These are phyloP conservation scores for Polygonum aviculare DNA, from an alignment of 148 eudicot genomes.

Conservation along the genomic window DNA sequence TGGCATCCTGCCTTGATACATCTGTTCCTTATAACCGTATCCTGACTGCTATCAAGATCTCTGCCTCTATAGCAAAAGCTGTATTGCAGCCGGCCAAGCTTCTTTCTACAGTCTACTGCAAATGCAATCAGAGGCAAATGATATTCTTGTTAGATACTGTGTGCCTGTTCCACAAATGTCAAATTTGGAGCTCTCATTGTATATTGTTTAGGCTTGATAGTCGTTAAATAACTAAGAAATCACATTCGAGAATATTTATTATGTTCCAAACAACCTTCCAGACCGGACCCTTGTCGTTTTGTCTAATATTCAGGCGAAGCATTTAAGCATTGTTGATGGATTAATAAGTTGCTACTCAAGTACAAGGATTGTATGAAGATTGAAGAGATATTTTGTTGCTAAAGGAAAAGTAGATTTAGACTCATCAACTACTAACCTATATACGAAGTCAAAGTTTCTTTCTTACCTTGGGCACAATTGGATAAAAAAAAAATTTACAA, in stretches of 20 bases:
- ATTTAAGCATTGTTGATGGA: background rate
- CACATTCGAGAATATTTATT: background rate
- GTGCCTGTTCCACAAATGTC: too few species aligned
- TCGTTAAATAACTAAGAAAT: background rate
- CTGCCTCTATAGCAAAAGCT: background rate
- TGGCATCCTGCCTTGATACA: background rate
- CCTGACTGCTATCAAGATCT: background rate
- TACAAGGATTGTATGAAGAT: background rate
- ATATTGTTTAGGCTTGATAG: too few species aligned
- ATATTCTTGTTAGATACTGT: too few species aligned
- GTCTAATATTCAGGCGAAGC: background rate
- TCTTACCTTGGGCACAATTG: background rate
- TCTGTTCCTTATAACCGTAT: background rate
- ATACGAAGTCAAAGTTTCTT: background rate
- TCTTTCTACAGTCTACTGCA: background rate
- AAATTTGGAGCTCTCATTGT: background rate
- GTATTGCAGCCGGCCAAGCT: background rate
- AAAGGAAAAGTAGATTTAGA: background rate
- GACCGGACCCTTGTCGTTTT: too few species aligned
- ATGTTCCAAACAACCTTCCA: background rate
- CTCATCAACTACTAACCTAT: background rate
- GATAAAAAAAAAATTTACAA: background rate
- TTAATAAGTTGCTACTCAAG: too few species aligned
- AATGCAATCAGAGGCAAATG: background rate
- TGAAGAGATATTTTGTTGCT: background rate